phyloP scores from a whole-genome alignment of 257 asterid genomes.

The Capsicum baccatum region DNA sequence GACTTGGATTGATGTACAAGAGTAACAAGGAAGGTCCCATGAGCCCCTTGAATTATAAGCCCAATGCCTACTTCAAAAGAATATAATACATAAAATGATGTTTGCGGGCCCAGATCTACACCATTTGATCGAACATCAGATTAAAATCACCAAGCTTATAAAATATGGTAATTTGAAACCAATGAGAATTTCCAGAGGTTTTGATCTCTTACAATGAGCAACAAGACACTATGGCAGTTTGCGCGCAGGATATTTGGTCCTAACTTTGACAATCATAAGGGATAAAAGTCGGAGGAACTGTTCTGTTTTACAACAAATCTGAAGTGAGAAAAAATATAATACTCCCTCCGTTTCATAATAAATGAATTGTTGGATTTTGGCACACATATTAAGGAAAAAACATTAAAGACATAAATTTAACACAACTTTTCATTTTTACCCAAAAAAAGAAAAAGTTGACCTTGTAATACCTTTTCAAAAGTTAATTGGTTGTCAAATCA shows the following conservation, averaged over 20 bases:
- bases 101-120: not conserved
- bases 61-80: not conserved
- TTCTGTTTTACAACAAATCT: not conserved
- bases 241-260: conserved; percentile 15
- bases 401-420: too few species aligned
- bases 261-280: not conserved
- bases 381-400: too few species aligned
- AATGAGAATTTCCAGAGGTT: not conserved
- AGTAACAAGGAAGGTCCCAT: not conserved
- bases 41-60: not conserved
- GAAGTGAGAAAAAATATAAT: conserved; percentile 10
- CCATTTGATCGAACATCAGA: not conserved
- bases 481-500: too few species aligned
- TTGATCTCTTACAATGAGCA: conserved; percentile 6
- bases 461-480: too few species aligned
- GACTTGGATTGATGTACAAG: not conserved
- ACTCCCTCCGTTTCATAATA: too few species aligned
- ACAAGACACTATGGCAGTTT: not conserved
- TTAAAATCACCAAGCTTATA: not conserved
- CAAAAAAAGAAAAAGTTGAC: too few species aligned
- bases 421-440: too few species aligned
- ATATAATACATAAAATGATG: not conserved
- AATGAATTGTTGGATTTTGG: too few species aligned
- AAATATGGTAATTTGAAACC: not conserved
- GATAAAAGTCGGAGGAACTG: not conserved